Conservation (phyloP, 257 asterid species). For the Orobanche coerulescens region DNA sequence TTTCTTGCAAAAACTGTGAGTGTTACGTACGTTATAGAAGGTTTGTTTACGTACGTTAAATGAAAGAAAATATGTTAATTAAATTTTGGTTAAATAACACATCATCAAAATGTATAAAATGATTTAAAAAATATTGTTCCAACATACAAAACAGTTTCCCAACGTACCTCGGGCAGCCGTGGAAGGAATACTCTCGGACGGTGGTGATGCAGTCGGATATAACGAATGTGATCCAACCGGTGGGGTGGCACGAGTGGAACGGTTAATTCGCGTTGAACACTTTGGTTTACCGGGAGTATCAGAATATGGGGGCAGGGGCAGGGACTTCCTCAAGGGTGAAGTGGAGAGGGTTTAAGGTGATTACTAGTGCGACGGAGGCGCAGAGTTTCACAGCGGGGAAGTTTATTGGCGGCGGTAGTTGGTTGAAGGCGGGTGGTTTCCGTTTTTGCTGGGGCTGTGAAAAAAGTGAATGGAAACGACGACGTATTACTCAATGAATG, state of each 20-base stretch:
- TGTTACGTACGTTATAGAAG: too few relatives aligned
- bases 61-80: too few relatives aligned
- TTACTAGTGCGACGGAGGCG: conserved; percentile 56
- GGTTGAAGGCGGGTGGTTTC: conserved; percentile 53
- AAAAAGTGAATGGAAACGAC: background rate
- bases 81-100: too few relatives aligned
- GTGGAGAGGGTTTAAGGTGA: conserved; percentile 53
- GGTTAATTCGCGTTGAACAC: conserved; percentile 52
- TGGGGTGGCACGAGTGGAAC: conserved; percentile 63
- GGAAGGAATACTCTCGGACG: conserved; percentile 61
- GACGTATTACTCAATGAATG: too few relatives aligned
- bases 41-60: too few relatives aligned
- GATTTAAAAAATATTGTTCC: too few relatives aligned
- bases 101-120: too few relatives aligned
- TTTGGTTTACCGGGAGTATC: conserved; percentile 45
- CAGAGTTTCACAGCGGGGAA: conserved; percentile 38
- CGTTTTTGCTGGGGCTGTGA: conserved; percentile 44
- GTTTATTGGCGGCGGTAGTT: conserved; percentile 54
- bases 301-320: conserved; percentile 57
- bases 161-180: conserved; percentile 51
- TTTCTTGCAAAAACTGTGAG: too few relatives aligned
- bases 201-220: conserved; percentile 53
- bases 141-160: conserved; percentile 33
- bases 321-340: conserved; percentile 41
- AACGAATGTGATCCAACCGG: conserved; percentile 41